Percentiles rank a stretch among this genome's conserved stretches.
phyloP scores from a whole-genome alignment of 2,329 filamentous ascomycete genomes.

The Trichoderma gracile region DNA sequence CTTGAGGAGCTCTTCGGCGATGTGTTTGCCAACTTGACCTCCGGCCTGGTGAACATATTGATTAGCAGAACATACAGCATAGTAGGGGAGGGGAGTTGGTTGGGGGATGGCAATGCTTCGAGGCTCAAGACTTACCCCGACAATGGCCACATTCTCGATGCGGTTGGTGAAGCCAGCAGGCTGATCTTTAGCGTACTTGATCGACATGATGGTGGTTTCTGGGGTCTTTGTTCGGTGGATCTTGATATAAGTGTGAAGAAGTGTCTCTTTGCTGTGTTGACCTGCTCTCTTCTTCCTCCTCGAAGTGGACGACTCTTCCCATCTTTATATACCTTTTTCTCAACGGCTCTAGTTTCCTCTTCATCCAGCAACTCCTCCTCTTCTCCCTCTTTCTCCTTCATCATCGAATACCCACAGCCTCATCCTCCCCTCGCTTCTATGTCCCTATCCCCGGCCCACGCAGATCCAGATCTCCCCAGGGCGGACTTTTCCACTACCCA shows the following conservation, averaged over 20 bases:
- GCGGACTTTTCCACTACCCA: background rate
- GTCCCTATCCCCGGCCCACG: conserved; percentile 3
- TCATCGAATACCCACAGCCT: too few relatives aligned
- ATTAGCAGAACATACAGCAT: too few relatives aligned
- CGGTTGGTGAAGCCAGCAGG: conserved; percentile 43
- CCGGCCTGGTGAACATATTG: conserved; percentile 3
- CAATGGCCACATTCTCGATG: conserved; percentile 48
- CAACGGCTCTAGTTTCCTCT: background rate
- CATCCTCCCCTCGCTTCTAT: background rate
- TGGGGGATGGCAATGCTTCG: background rate
- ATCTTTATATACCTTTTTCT: conserved; percentile 5
- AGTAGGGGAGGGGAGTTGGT: too few relatives aligned
- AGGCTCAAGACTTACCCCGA: conserved; percentile 45
- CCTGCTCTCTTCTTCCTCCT: background rate
- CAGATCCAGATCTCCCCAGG: background rate
- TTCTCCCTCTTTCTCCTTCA: background rate
- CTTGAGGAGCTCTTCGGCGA: conserved; percentile 47
- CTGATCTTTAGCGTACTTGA: conserved; percentile 40
- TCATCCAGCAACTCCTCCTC: too few relatives aligned
- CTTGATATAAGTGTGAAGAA: background rate
- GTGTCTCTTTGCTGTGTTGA: background rate
- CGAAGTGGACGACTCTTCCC: background rate
- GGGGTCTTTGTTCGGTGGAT: background rate
- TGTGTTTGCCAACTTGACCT: conserved; percentile 45
- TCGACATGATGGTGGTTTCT: conserved; percentile 29